Evolutionary conservation across 805 yeast species (phyloP).

Genomic region (Wickerhamomyces kurtzmanii): DNA sequence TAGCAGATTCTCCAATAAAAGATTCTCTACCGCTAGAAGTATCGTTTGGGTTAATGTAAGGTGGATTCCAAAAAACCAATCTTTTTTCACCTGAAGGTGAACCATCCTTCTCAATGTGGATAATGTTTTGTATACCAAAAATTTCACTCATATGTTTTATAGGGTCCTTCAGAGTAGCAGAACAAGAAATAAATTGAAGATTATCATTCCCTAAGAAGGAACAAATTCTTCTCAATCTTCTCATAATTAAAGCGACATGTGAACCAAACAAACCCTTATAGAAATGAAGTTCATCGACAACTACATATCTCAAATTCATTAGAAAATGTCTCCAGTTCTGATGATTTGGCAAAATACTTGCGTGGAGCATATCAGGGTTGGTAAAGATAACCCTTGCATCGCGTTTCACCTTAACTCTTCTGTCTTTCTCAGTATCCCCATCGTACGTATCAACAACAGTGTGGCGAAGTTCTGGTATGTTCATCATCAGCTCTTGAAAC

Average conservation of each 20-base stretch:
- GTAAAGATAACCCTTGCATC: constrained; percentile 79
- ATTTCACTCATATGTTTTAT: constrained; percentile 58
- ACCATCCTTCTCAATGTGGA: constrained; percentile 69
- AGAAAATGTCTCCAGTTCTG: constrained; percentile 67
- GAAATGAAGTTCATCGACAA: constrained; percentile 79
- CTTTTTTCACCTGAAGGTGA: constrained; percentile 78
- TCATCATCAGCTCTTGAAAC: constrained; percentile 44
- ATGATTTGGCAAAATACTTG: constrained; percentile 73
- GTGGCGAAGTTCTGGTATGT: constrained; percentile 33
- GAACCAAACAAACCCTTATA: constrained; percentile 90
- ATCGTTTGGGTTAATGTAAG: constrained; percentile 51
- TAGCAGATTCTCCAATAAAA: constrained; percentile 70
- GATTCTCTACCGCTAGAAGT: constrained; percentile 52
- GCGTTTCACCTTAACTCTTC: constrained; percentile 43
- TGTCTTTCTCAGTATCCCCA: constrained; percentile 74
- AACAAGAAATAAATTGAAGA: constrained; percentile 74
- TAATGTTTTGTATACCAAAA: constrained; percentile 56
- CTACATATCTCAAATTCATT: constrained; percentile 55
- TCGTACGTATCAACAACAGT: constrained; percentile 74
- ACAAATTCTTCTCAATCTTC: constrained; percentile 66
- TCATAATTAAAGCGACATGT: constrained; percentile 78
- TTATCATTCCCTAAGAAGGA: constrained; percentile 37
- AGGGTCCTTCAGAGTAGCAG: constrained; percentile 85
- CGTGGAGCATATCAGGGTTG: constrained; percentile 91
- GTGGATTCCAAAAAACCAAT: constrained; percentile 80